Base-by-base conservation (phyloP, 192 early-diverging fungal species). In the Lobosporangium transversale region DNA sequence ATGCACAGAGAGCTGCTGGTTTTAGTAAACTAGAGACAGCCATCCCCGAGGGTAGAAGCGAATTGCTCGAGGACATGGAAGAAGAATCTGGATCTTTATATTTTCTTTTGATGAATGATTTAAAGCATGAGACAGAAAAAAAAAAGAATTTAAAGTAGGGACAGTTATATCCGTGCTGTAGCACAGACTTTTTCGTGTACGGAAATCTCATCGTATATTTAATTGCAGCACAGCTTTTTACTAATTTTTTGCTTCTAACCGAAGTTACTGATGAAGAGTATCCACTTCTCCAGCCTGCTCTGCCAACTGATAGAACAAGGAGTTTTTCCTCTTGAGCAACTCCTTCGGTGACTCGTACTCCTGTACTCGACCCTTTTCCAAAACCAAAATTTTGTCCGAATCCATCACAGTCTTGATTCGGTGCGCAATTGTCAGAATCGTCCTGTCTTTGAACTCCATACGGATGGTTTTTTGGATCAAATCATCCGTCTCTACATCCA, bases 401-500 rank as follows among this genome's bases (percentile, higher is more conserved):
- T 89, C 91, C 51, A 92, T 90, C 17, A 96, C 87, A 1, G 94
- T 94, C 60, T 87, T 84, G 45, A 95, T 54, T 10, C 95, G 88
- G 60, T 98, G 96, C 2, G 96, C 96, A 75, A 98, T 94, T 54
- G 89, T 90, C 35, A 98, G 65, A 52, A 97, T 76, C 4, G 97
- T 97, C 21, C 86, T 84, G 35, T 89, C 80, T 20, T 80, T 83
- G 80, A 95, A 93, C 61, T 87, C 82, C n/a, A 85, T 83, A 24
- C 90, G 85, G 55, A 98, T 94, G 0, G 95, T 92, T n/a, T 81
- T 78, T 83, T 98, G 96, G 73, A 98, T 97, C 17, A 82, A 73
- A 30, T 84, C 83, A 62, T 98, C 96, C 0, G 93, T 95, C 50
- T 87, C 82, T 57, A 89, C 88, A 75, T 98, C 96, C 2, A 97